Percentiles rank a stretch among this genome's conserved stretches.
Conservation (phyloP, 164 flowering plant genomes). For the Vitis amurensis region DNA sequence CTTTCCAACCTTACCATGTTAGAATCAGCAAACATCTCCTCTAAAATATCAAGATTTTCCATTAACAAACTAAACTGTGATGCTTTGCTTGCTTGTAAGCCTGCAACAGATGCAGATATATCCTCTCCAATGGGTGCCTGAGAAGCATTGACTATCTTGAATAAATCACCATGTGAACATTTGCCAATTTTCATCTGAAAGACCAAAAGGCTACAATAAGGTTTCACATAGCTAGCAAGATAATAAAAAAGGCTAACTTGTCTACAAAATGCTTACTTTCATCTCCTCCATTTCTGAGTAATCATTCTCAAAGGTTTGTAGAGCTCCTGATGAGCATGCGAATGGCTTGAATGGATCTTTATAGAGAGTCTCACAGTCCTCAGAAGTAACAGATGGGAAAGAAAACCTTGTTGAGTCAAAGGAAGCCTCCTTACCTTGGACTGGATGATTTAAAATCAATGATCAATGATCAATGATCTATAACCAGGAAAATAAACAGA, state of each 20-base stretch:
- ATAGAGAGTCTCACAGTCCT: slow-evolving; percentile 30
- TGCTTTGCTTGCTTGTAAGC: slow-evolving; percentile 20
- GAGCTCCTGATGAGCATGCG: slow-evolving; percentile 25
- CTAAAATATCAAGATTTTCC: slow-evolving; percentile 61
- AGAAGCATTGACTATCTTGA: slow-evolving; percentile 13
- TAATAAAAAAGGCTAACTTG: not conserved
- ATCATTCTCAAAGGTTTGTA: slow-evolving; percentile 28
- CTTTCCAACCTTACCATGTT: slow-evolving; percentile 53
- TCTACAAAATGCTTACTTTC: slow-evolving; percentile 34
- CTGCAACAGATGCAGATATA: slow-evolving; percentile 15
- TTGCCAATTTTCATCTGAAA: slow-evolving; percentile 34
- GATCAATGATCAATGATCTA: not conserved
- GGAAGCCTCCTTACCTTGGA: slow-evolving; percentile 42
- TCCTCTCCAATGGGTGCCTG: slow-evolving; percentile 21
- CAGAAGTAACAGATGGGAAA: slow-evolving; percentile 31
- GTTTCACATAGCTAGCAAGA: not conserved
- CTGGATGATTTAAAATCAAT: slow-evolving; percentile 29
- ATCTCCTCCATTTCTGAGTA: slow-evolving; percentile 25
- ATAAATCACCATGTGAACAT: slow-evolving; percentile 13
- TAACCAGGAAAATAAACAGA: not conserved
- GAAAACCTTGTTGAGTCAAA: slow-evolving; percentile 41
- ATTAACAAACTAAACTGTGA: slow-evolving; percentile 47
- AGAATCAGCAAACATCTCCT: slow-evolving; percentile 50
- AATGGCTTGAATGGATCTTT: slow-evolving; percentile 31
- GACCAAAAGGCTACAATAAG: slow-evolving; percentile 10